A percentile compares a stretch with the other conserved stretches of the same genome.
These are phyloP conservation scores for Mycena amicta DNA, from an alignment of 768 basidiomycete species.

Conservation along the genomic window DNA sequence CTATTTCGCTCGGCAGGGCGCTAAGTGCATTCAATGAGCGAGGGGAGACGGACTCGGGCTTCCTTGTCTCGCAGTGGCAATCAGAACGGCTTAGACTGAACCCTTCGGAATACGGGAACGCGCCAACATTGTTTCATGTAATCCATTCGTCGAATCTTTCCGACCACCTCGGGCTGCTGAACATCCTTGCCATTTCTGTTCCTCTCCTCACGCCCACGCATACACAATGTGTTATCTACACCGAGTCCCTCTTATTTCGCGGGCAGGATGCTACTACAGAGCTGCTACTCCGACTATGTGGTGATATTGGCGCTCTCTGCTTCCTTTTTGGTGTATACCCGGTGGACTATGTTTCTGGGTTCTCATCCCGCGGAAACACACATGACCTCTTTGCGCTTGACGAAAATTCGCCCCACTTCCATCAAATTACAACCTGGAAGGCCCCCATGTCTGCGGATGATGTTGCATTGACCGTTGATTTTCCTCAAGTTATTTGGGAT, in stretches of 20 bases:
- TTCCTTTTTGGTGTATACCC: constrained; percentile 46
- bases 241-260: constrained; percentile 40
- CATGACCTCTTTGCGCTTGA: constrained; percentile 37
- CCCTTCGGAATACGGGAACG: no score
- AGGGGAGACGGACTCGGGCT: constrained; percentile 25
- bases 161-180: constrained; percentile 51
- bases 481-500: constrained; percentile 28
- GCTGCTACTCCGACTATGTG: constrained; percentile 34
- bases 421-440: constrained; percentile 45
- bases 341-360: constrained; percentile 39
- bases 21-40: constrained; percentile 33
- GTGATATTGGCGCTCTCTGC: constrained; percentile 42
- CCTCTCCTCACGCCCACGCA: constrained; percentile 38
- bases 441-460: constrained; percentile 25
- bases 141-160: constrained; percentile 53
- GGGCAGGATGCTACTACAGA: constrained; percentile 31
- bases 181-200: constrained; percentile 39
- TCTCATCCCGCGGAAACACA: constrained; percentile 40
- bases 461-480: background rate
- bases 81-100: constrained; percentile 31
- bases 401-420: constrained; percentile 30
- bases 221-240: constrained; percentile 36
- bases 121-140: constrained; percentile 43
- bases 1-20: constrained; percentile 40
- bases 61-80: constrained; percentile 39